Evolutionary conservation across 2,329 filamentous ascomycete species (phyloP).

Genomic region (Emericellopsis atlantica): DNA sequence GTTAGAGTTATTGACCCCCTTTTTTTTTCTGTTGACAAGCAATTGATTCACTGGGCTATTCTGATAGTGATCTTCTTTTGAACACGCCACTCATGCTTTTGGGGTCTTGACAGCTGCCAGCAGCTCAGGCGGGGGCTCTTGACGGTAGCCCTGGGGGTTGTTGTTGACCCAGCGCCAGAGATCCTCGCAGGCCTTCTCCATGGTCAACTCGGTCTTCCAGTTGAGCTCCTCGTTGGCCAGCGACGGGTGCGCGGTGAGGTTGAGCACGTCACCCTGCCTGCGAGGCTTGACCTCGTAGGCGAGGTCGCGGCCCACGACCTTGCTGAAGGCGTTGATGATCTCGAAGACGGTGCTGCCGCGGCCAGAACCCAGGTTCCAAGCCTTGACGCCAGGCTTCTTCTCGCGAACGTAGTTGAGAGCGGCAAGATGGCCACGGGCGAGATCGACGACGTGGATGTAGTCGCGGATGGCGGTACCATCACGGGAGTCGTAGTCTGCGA

Average conservation of each 20-base stretch:
- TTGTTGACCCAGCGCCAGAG: conserved; percentile 96
- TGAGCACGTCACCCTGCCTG: conserved; percentile 79
- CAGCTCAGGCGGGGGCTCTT: conserved; percentile 77
- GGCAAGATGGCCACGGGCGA: conserved; percentile 73
- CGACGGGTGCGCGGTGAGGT: conserved; percentile 84
- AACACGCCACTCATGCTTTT: conserved; percentile 9
- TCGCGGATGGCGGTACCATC: conserved; percentile 93
- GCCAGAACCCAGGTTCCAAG: conserved; percentile 94
- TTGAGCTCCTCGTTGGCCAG: conserved; percentile 79
- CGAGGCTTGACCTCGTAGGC: conserved; percentile 77
- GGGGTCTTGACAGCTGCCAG: conserved; percentile 47
- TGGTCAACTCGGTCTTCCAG: conserved; percentile 83
- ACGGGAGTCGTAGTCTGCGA: conserved; percentile 71
- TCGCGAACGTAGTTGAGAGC: conserved; percentile 84
- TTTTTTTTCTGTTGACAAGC: too few relatives aligned
- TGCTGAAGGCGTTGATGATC: conserved; percentile 90
- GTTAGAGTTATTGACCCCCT: too few relatives aligned
- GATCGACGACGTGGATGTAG: conserved; percentile 93
- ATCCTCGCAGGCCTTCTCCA: conserved; percentile 89
- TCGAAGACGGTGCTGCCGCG: conserved; percentile 93
- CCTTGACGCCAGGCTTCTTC: conserved; percentile 76
- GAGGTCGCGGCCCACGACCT: conserved; percentile 73
- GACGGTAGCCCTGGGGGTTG: conserved; percentile 89
- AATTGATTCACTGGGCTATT: too few relatives aligned
- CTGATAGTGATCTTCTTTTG: neutral